phyloP scores from a whole-genome alignment of 192 early-diverging fungal genomes.

The Endogone sp. region DNA sequence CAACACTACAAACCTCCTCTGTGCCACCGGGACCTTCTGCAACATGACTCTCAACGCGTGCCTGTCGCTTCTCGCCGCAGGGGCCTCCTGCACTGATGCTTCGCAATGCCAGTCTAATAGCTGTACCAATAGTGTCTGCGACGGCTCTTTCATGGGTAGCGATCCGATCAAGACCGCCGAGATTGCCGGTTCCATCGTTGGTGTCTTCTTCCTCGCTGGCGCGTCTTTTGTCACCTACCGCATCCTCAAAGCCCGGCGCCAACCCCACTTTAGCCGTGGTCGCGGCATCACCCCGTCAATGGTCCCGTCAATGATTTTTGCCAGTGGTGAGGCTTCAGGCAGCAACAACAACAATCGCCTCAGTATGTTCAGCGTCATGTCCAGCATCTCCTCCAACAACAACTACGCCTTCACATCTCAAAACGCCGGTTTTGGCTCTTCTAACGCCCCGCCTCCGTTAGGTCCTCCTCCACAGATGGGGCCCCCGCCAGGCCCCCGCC shows the following conservation, averaged over 20 bases:
- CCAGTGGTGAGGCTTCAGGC: not conserved
- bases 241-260: not conserved
- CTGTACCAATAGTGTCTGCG: not conserved
- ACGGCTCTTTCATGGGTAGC: not conserved
- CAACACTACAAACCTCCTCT: not conserved
- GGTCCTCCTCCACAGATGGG: no score
- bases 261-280: slow-evolving; percentile 18
- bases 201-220: not conserved
- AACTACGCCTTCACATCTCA: not conserved
- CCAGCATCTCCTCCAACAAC: not conserved
- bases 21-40: not conserved
- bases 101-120: not conserved
- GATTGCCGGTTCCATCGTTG: not conserved
- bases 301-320: slow-evolving; percentile 7
- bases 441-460: no score
- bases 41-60: not conserved
- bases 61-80: not conserved
- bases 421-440: not conserved
- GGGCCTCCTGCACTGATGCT: not conserved
- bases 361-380: no score
- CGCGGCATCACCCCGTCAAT: slow-evolving; percentile 19
- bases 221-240: not conserved
- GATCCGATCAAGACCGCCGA: not conserved
- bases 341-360: not conserved
- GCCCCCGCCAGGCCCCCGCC: no score